A percentile compares a stretch with the other conserved stretches of the same genome.
Evolutionary conservation across 768 basidiomycete genomes (phyloP).

Genomic region (Trametes cubensis): DNA sequence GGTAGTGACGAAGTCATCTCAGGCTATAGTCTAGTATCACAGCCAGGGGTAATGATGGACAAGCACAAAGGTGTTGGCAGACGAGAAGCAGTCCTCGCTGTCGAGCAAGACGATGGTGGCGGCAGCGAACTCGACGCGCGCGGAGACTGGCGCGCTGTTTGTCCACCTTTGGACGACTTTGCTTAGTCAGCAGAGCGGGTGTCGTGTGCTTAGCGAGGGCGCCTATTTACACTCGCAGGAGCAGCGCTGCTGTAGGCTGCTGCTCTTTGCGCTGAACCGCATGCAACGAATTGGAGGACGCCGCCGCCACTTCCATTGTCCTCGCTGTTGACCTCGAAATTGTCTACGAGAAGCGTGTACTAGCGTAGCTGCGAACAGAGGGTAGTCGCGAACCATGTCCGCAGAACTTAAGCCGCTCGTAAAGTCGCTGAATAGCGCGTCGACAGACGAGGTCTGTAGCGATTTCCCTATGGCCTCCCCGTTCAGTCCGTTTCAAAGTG

Average conservation of each 20-base stretch:
- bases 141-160: constrained; percentile 19
- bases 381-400: constrained; percentile 30
- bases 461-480: constrained; percentile 40
- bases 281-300: constrained; percentile 19
- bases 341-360: constrained; percentile 3
- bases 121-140: constrained; percentile 20
- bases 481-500: constrained; percentile 33
- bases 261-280: constrained; percentile 10
- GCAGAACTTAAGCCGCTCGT: constrained; percentile 79
- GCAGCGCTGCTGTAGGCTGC: background rate
- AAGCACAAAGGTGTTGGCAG: background rate
- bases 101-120: constrained; percentile 9
- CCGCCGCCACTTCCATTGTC: background rate
- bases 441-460: constrained; percentile 56
- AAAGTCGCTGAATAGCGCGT: constrained; percentile 72
- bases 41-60: background rate
- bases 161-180: constrained; percentile 3
- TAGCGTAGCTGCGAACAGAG: background rate
- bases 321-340: constrained; percentile 1
- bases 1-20: constrained; percentile 59
- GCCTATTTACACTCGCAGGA: background rate
- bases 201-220: constrained; percentile 10
- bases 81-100: background rate
- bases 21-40: background rate
- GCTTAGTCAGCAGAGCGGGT: constrained; percentile 16